Base-by-base conservation (phyloP, 768 basidiomycete species). In the Lactarius pseudohatsudake region DNA sequence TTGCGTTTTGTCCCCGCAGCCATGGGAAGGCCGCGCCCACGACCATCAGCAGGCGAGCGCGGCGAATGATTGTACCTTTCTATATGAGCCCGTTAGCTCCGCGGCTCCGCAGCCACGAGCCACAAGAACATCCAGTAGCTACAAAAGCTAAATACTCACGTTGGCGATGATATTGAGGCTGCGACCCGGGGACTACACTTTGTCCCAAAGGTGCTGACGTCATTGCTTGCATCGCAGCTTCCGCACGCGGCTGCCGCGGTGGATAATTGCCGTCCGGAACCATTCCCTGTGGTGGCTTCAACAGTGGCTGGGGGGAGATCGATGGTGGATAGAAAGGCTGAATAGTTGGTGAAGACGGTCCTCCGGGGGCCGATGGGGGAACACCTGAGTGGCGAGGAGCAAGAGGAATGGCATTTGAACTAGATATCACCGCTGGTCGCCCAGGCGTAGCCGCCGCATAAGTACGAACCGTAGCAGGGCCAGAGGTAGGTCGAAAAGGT, bases 1-100 rank as follows among this genome's bases (percentile, higher is more conserved):
- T 65, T 70, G 16, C 70, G 70, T 55, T 70, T 70, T 30, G 56
- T 43, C 16, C 69, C 69, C 7, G 53, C 28, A 32, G 62, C 26
- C n/a, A 64, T 59, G 34, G 62, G 28, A 47, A 38, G 26, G 20
- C 32, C 53, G 0, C 62, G 43, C 26, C 62, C 66, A 59, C 62
- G 62, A 13, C 66, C 66, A 45, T 64, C 66, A 32, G n/a, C 18
- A n/a, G 32, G 45, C 22, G 61, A 45, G 18, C 58, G 50, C 7
- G 62, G 41, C 38, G 50, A 28, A 9, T 59, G 20, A 36, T 43
- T 58, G 2, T 59, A 43, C 36, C 62, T 63, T 43, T 59, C 66
- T 67, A 28, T 18, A 30, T 28, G 28, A 20, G 20, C 34, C 47
- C 32, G 62, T 67, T 30, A 66, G 57, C 22, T 41, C 41, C 50